Evolutionary conservation across 306 rosid species (phyloP).

Genomic region (Sphenostylis stenocarpa): DNA sequence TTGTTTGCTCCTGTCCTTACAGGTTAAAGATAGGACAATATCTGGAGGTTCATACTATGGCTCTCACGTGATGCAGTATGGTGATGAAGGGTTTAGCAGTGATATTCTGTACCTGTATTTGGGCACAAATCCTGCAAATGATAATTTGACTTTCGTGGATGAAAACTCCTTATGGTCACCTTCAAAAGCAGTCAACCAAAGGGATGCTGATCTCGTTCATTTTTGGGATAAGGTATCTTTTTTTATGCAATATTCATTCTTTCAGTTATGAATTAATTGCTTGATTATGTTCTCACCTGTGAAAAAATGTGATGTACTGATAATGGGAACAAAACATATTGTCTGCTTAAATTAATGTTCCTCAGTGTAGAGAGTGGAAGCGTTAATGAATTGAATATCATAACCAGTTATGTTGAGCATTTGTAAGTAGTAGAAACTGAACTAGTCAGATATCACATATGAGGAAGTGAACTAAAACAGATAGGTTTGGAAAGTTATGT

Average conservation of each 20-base stretch:
- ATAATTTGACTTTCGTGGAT: slow-evolving; percentile 66
- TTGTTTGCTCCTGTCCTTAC: slow-evolving; percentile 23
- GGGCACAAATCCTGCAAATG: slow-evolving; percentile 96
- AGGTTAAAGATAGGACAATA: slow-evolving; percentile 83
- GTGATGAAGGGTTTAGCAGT: slow-evolving; percentile 57
- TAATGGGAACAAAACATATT: neutral
- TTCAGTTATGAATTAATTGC: slow-evolving; percentile 15
- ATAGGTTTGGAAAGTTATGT: neutral
- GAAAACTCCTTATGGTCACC: slow-evolving; percentile 65
- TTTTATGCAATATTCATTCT: neutral
- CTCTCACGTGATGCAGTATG: slow-evolving; percentile 98
- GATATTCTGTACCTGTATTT: slow-evolving; percentile 52
- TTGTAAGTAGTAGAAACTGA: neutral
- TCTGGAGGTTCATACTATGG: slow-evolving; percentile 53
- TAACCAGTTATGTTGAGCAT: neutral
- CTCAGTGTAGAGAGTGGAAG: neutral
- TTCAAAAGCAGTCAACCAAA: slow-evolving; percentile 70
- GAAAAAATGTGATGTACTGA: neutral
- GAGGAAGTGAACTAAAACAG: neutral
- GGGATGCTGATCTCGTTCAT: slow-evolving; percentile 96
- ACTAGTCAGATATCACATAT: neutral
- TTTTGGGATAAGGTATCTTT: slow-evolving; percentile 87
- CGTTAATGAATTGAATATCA: neutral
- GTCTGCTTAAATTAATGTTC: neutral
- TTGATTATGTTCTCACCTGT: neutral